Evolutionary conservation across 768 basidiomycete species (phyloP).

Genomic region (Naematelia aurantialba): DNA sequence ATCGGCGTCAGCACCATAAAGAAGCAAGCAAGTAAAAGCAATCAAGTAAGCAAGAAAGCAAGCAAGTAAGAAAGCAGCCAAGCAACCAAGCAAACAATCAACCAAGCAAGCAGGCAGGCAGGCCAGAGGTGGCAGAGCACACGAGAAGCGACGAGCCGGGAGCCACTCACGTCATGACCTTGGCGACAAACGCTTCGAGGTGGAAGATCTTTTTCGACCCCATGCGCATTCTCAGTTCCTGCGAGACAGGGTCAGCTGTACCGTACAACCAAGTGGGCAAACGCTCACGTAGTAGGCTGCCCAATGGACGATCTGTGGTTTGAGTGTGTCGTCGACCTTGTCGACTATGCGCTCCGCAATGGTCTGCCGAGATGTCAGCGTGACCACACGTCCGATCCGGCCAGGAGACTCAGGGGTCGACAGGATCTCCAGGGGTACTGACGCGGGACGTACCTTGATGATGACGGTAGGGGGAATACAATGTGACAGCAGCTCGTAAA

Average conservation of each 20-base stretch:
- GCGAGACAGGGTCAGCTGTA: slow-evolving; percentile 7
- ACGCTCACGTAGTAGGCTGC: slow-evolving; percentile 89
- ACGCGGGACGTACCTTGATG: slow-evolving; percentile 69
- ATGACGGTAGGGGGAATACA: slow-evolving; percentile 93
- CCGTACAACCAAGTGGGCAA: background rate
- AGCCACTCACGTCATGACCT: slow-evolving; percentile 74
- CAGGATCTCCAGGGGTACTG: too few relatives aligned
- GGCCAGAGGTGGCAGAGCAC: too few relatives aligned
- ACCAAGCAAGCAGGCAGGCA: too few relatives aligned
- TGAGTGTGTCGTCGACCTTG: slow-evolving; percentile 80
- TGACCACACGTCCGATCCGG: too few relatives aligned
- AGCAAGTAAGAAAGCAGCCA: too few relatives aligned
- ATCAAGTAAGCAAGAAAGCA: too few relatives aligned
- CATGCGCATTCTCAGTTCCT: slow-evolving; percentile 95
- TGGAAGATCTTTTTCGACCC: slow-evolving; percentile 94
- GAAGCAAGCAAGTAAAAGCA: too few relatives aligned
- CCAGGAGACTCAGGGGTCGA: too few relatives aligned
- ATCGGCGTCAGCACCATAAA: slow-evolving; percentile 7
- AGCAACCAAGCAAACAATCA: too few relatives aligned
- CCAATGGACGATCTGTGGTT: slow-evolving; percentile 95
- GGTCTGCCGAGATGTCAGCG: too few relatives aligned
- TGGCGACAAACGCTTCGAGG: slow-evolving; percentile 94
- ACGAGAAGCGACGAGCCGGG: too few relatives aligned
- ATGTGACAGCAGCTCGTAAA: slow-evolving; percentile 92
- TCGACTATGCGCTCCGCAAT: slow-evolving; percentile 83